These are phyloP conservation scores for Aspergillus proliferans DNA, from an alignment of 2,329 filamentous ascomycete species.

Conservation along the genomic window DNA sequence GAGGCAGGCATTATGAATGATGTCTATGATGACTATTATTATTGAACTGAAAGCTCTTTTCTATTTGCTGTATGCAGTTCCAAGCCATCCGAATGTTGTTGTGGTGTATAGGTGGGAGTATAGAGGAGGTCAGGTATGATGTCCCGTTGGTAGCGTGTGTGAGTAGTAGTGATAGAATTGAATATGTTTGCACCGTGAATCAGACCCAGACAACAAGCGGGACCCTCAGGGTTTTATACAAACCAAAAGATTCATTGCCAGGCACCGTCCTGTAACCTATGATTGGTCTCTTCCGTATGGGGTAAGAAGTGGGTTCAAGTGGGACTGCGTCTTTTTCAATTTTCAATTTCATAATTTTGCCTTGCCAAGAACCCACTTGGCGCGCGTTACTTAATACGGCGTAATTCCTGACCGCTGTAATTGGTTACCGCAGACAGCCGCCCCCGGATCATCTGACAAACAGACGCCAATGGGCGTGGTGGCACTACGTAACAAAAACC, in stretches of 20 bases:
- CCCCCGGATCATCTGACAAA: conserved; percentile 28
- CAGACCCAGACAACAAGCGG: background rate
- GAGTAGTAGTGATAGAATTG: background rate
- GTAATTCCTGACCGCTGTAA: conserved; percentile 1
- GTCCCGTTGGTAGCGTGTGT: background rate
- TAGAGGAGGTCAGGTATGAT: background rate
- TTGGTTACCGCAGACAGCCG: conserved; percentile 4
- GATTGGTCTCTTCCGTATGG: background rate
- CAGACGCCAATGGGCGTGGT: conserved; percentile 10
- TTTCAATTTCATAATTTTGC: conserved; percentile 5
- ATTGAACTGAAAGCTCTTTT: conserved; percentile 4
- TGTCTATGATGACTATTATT: conserved; percentile 20
- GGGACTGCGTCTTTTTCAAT: conserved; percentile 5
- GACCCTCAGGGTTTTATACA: background rate
- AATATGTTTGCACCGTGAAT: background rate
- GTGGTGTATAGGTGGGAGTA: background rate
- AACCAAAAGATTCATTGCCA: background rate
- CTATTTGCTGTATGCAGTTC: background rate
- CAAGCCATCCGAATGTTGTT: conserved; percentile 12
- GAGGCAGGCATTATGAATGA: conserved; percentile 6
- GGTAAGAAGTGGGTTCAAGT: background rate
- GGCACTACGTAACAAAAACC: conserved; percentile 35
- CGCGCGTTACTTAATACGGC: background rate
- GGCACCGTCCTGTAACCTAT: background rate
- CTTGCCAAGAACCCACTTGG: background rate